These are phyloP conservation scores for Fibroporia radiculosa DNA, from an alignment of 768 basidiomycete species.

Conservation along the genomic window DNA sequence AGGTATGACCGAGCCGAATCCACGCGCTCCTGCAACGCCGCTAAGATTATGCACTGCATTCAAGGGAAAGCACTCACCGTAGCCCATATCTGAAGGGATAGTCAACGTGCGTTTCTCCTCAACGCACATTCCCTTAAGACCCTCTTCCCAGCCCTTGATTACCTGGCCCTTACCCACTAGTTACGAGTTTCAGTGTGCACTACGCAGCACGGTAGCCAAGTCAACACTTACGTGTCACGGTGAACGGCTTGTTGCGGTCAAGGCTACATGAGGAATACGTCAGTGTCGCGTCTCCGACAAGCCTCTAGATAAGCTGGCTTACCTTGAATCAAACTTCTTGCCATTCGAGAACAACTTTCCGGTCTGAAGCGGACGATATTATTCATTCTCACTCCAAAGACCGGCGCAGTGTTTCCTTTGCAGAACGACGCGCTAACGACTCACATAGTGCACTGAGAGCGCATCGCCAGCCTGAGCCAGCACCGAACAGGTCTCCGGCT, in stretches of 20 bases:
- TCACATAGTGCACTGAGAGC: conserved; percentile 74
- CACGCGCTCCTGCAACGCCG: conserved; percentile 50
- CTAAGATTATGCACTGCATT: neutral
- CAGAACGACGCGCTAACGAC: conserved; percentile 17
- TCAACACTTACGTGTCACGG: conserved; percentile 61
- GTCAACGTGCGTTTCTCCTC: conserved; percentile 84
- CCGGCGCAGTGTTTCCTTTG: no score
- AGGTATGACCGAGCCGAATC: conserved; percentile 73
- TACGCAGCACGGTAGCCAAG: neutral
- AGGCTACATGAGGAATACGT: conserved; percentile 32
- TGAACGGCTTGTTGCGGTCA: conserved; percentile 69
- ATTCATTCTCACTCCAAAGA: neutral
- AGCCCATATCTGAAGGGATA: conserved; percentile 74
- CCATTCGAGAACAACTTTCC: conserved; percentile 74
- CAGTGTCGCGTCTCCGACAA: neutral
- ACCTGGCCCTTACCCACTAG: conserved; percentile 76
- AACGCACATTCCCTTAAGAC: conserved; percentile 78
- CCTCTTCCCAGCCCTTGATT: conserved; percentile 81
- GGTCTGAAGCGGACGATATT: conserved; percentile 40
- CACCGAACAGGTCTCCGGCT: conserved; percentile 47
- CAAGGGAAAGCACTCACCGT: conserved; percentile 48
- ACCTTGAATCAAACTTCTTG: conserved; percentile 88
- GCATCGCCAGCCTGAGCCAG: conserved; percentile 55
- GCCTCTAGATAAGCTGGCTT: conserved; percentile 10
- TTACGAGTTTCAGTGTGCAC: neutral